Evolutionary conservation across 768 basidiomycete genomes (phyloP), one percentile per base, ranked within the genome.

Genomic region (Russula emetica): DNA sequence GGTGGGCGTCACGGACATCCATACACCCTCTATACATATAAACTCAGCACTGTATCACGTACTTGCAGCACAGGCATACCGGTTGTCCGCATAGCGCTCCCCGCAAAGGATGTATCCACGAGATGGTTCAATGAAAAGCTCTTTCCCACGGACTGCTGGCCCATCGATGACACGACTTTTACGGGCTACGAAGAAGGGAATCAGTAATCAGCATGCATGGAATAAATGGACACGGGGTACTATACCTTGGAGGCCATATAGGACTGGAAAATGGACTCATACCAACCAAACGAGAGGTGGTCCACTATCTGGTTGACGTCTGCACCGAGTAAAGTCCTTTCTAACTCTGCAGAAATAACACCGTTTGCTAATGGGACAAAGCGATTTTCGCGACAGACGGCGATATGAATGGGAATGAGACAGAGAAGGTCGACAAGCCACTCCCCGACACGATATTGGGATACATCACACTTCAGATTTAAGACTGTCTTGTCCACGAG

Each of bases 1-100:
- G 0, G 84, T 85, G 0, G 85, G 85, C 2, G 85, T 84, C 7
- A 83, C 82, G 0, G 85, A 85, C 79, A 86, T 81, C 85, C 85
- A 86, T 1, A 86, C 82, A 6, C 85, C 84, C 73, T 85, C 83
- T 69, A 67, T 26, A 50, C 36, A 55, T 18, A 0, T 51, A 16
- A 59, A n/a, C 8, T 6, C 34, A 54, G 18, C 36, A 36, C 5
- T 8, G 54, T 34, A 16, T 24, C 5, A 40, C 1, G 1, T 2
- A 9, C 6, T 30, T 20, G 18, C 5, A 4, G 18, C 11, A 20
- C 5, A 22, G 22, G 11, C 28, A 44, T 55, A 76, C 77, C 79
- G 34, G 83, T 86, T 7, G 83, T 85, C 20, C 82, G 74, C 83
- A 86, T 85, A 0, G 84, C 85, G 11, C 79, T 83, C 1, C 85